Evolutionary conservation across 768 basidiomycete genomes (phyloP).

Genomic region (Psilocybe sp.): DNA sequence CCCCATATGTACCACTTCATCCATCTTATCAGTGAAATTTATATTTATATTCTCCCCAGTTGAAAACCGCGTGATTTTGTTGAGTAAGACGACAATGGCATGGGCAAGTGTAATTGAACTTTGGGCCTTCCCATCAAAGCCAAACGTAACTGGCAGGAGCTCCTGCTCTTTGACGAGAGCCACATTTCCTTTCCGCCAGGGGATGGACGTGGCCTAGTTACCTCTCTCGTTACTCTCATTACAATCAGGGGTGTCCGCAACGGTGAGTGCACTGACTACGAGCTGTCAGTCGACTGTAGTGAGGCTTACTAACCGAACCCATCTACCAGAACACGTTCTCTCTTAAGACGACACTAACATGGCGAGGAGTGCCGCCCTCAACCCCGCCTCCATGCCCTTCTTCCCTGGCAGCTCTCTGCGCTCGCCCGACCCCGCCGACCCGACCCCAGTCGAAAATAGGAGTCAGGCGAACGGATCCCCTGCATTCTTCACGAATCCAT

Average conservation of each 20-base stretch:
- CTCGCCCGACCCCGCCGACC: slow-evolving; percentile 37
- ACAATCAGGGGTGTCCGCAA: slow-evolving; percentile 16
- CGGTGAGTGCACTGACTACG: slow-evolving; percentile 16
- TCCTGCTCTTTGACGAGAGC: background rate
- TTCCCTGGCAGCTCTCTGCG: slow-evolving; percentile 68
- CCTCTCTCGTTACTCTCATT: slow-evolving; percentile 14
- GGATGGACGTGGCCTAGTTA: slow-evolving; percentile 41
- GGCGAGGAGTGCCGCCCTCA: slow-evolving; percentile 75
- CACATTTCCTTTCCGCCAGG: slow-evolving; percentile 11
- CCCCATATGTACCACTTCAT: too few species aligned
- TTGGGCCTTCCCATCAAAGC: background rate
- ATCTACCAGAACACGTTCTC: slow-evolving; percentile 31
- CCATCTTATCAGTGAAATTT: background rate
- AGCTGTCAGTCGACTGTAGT: background rate
- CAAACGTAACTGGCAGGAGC: background rate
- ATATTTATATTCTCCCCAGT: slow-evolving; percentile 5
- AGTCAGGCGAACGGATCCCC: too few species aligned
- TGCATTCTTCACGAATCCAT: too few species aligned
- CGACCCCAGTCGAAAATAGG: too few species aligned
- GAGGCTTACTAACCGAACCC: slow-evolving; percentile 27
- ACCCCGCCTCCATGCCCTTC: slow-evolving; percentile 83
- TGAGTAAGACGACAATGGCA: background rate
- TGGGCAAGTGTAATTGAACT: background rate
- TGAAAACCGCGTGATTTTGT: background rate
- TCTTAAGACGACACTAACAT: slow-evolving; percentile 41